Evolutionary conservation across 2,329 filamentous ascomycete genomes (phyloP).

Genomic region (Aspergillus fischeri): DNA sequence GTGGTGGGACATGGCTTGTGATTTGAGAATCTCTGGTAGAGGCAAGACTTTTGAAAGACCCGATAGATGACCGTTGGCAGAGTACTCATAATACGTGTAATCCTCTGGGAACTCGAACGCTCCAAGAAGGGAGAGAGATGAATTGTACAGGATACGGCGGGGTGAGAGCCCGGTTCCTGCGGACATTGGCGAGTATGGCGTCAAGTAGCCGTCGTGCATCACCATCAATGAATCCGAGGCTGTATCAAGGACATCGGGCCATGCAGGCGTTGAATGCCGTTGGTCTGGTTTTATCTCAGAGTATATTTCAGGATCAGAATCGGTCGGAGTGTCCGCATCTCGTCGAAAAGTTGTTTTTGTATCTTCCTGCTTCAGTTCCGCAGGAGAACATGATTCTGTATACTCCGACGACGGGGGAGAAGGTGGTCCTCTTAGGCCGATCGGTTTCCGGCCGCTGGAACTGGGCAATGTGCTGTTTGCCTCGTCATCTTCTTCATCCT

Average conservation of each 20-base stretch:
- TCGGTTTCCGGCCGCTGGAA: background rate
- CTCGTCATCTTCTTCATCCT: background rate
- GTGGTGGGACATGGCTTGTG: slow-evolving; percentile 9
- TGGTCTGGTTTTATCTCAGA: background rate
- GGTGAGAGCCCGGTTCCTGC: background rate
- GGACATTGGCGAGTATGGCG: background rate
- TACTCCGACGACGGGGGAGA: background rate
- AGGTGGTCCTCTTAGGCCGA: background rate
- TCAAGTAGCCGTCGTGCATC: background rate
- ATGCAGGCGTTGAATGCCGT: background rate
- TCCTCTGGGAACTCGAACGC: slow-evolving; percentile 12
- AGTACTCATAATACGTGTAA: slow-evolving; percentile 10
- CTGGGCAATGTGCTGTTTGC: background rate
- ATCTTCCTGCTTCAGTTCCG: background rate
- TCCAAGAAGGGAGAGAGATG: slow-evolving; percentile 4
- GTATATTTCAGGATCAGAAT: background rate
- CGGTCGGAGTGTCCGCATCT: background rate
- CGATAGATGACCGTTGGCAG: background rate
- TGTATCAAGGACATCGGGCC: background rate
- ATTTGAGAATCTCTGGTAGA: slow-evolving; percentile 7
- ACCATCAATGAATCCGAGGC: background rate
- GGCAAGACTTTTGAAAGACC: slow-evolving; percentile 7
- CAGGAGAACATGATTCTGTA: background rate
- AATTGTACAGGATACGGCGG: slow-evolving; percentile 1
- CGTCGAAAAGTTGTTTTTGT: background rate